phyloP scores from a whole-genome alignment of 345 rosid genomes.

The Lepidium sativum region DNA sequence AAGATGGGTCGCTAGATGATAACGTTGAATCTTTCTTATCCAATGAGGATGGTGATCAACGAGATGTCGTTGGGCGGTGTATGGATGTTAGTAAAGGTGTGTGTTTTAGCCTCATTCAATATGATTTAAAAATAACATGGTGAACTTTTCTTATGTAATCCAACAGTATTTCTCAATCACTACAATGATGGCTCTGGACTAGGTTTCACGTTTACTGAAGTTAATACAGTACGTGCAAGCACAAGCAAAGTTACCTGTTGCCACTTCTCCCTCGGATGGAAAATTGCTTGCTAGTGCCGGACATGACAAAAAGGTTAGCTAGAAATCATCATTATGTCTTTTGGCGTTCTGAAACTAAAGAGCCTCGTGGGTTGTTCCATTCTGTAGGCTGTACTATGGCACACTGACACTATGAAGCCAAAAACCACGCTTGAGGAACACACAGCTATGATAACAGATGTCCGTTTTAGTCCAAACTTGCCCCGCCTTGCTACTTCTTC shows the following conservation, averaged over 20 bases:
- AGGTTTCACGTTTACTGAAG: slow-evolving; percentile 70
- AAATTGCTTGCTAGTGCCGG: slow-evolving; percentile 96
- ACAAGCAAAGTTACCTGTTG: slow-evolving; percentile 66
- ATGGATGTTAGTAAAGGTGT: slow-evolving; percentile 68
- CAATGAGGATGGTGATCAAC: slow-evolving; percentile 75
- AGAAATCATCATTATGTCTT: background rate
- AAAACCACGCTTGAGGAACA: slow-evolving; percentile 85
- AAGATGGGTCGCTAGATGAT: slow-evolving; percentile 91
- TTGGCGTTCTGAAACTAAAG: slow-evolving; percentile 4
- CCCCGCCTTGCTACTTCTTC: slow-evolving; percentile 93
- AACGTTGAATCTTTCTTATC: slow-evolving; percentile 97
- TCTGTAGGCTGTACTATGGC: slow-evolving; percentile 83
- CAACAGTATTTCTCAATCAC: slow-evolving; percentile 1
- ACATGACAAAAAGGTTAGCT: slow-evolving; percentile 81
- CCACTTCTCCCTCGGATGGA: slow-evolving; percentile 96
- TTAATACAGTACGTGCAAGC: slow-evolving; percentile 75
- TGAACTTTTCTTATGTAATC: slow-evolving; percentile 9
- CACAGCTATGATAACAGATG: slow-evolving; percentile 67
- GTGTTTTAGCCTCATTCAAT: background rate
- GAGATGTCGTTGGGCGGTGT: slow-evolving; percentile 67
- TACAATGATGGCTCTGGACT: slow-evolving; percentile 13
- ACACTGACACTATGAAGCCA: slow-evolving; percentile 59
- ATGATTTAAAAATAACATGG: background rate
- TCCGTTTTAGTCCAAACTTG: slow-evolving; percentile 91
- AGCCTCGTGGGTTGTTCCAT: background rate